Evolutionary conservation across 164 flowering plant species (phyloP).

Genomic region (Santalum album): DNA sequence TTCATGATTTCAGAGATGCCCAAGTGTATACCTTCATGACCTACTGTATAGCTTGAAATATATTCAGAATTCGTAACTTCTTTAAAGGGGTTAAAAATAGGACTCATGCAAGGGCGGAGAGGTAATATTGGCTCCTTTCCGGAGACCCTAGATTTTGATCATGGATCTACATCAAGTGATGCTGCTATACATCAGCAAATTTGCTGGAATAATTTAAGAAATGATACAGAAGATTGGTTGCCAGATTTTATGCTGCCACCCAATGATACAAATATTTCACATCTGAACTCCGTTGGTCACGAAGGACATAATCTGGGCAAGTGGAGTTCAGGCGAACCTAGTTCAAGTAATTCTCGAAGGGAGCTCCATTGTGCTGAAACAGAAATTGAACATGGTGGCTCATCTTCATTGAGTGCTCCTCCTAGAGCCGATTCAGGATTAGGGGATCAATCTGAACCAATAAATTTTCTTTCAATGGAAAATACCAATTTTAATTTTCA

Average conservation of each 20-base stretch:
- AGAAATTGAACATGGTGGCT: conserved; percentile 45
- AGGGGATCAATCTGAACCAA: conserved; percentile 21
- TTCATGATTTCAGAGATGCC: too few species aligned
- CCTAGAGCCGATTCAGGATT: conserved; percentile 27
- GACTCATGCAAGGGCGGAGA: conserved; percentile 54
- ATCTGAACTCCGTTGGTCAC: conserved; percentile 18
- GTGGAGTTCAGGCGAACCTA: conserved; percentile 37
- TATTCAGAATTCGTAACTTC: too few species aligned
- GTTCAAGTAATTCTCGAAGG: conserved; percentile 27
- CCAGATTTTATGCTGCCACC: conserved; percentile 26
- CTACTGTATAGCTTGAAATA: too few species aligned
- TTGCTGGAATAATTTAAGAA: conserved; percentile 34
- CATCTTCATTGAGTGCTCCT: conserved; percentile 23
- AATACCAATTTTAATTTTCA: conserved; percentile 20
- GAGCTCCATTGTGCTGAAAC: conserved; percentile 29
- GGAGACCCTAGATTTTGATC: conserved; percentile 35
- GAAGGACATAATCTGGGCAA: conserved; percentile 23
- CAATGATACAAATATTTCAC: conserved; percentile 10
- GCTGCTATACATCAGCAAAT: conserved; percentile 28
- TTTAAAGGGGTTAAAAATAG: not conserved
- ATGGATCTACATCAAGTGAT: conserved; percentile 37
- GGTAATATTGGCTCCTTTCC: conserved; percentile 34
- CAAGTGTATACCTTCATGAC: too few species aligned
- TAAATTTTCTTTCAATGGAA: conserved; percentile 22
- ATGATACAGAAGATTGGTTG: conserved; percentile 23